These are phyloP conservation scores for Multifurca ochricompacta DNA, from an alignment of 768 basidiomycete species.

Conservation along the genomic window DNA sequence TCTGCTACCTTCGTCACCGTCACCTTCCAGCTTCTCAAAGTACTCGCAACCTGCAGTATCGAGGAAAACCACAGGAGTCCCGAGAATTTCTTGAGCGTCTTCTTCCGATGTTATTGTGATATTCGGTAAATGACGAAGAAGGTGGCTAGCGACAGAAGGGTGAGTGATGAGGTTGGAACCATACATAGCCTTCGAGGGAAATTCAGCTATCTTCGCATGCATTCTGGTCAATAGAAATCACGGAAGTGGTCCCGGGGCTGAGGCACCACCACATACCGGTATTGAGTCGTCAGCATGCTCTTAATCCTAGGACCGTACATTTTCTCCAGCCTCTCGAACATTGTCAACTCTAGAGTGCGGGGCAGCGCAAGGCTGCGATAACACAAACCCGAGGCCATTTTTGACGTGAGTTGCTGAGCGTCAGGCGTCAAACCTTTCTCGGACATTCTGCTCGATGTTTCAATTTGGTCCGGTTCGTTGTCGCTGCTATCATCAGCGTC, in stretches of 20 bases:
- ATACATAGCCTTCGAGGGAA: conserved; percentile 82
- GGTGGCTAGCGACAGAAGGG: conserved; percentile 58
- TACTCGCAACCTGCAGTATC: conserved; percentile 95
- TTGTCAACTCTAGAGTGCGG: conserved; percentile 72
- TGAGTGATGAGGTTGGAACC: conserved; percentile 61
- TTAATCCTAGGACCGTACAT: conserved; percentile 84
- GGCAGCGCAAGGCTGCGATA: conserved; percentile 42
- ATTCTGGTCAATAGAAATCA: conserved; percentile 44
- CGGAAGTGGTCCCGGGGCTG: not conserved
- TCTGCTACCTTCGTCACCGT: conserved; percentile 82
- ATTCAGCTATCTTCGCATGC: conserved; percentile 78
- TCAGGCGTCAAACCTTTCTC: not conserved
- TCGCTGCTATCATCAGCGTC: not conserved
- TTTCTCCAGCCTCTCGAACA: conserved; percentile 86
- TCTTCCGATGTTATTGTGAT: conserved; percentile 47
- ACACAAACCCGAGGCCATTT: not conserved
- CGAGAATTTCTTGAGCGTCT: conserved; percentile 62
- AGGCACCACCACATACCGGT: conserved; percentile 45
- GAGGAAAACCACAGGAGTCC: conserved; percentile 80
- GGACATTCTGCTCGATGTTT: not conserved
- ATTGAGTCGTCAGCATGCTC: conserved; percentile 83
- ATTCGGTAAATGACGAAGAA: conserved; percentile 63
- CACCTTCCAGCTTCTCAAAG: conserved; percentile 73
- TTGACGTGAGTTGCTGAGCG: not conserved
- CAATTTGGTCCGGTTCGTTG: not conserved